A percentile compares a stretch with the other conserved stretches of the same genome.
Conservation (phyloP, 169 alveolate species). For the Cyclospora cayetanensis region DNA sequence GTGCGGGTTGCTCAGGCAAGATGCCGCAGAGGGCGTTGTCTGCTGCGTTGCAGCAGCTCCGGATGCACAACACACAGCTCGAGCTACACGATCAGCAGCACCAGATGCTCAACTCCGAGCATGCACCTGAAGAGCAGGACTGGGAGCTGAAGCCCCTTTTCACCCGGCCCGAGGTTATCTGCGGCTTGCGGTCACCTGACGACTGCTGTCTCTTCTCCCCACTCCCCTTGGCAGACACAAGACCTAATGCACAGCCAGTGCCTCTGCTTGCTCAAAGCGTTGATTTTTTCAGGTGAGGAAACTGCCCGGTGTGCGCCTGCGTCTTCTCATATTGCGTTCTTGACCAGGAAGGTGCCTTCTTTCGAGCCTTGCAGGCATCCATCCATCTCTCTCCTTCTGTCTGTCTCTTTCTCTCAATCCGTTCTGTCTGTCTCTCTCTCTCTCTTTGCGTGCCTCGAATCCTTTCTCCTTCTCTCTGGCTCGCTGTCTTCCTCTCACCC, state of each 20-base stretch:
- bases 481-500: neutral
- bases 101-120: neutral
- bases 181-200: neutral
- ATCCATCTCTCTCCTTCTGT: neutral
- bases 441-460: neutral
- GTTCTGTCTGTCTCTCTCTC: neutral
- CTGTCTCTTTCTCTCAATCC: neutral
- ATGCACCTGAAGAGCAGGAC: neutral
- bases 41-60: constrained; percentile 40
- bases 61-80: neutral
- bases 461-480: neutral
- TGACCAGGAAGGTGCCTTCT: too few relatives aligned
- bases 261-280: constrained; percentile 20
- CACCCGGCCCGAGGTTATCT: constrained; percentile 14
- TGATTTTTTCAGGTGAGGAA: constrained; percentile 11
- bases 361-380: too few relatives aligned
- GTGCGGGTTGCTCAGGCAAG: constrained; percentile 33
- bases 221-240: neutral
- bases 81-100: constrained; percentile 20
- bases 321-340: too few relatives aligned
- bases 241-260: neutral
- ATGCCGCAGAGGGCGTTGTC: neutral
- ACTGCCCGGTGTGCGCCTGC: neutral
- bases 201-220: constrained; percentile 23
- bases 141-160: neutral